Base-by-base conservation (phyloP, 2,329 filamentous ascomycete species). In the Calonectria pauciramosa region DNA sequence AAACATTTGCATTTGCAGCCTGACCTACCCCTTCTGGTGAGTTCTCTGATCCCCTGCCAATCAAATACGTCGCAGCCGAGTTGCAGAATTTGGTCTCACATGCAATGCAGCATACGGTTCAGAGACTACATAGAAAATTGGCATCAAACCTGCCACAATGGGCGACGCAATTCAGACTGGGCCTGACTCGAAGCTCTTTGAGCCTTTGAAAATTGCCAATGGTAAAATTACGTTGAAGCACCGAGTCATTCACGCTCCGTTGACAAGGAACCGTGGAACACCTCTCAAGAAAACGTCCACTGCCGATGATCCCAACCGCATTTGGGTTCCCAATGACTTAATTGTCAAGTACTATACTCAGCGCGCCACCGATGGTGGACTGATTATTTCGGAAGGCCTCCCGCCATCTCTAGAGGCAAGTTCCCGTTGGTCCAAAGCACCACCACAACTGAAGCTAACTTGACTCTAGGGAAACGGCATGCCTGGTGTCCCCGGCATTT, bases 401-500 rank as follows among this genome's bases (percentile, higher is more conserved):
- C 87, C 87, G 70, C 90, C 89, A 76, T 89, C 87, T 14, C 73
- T 86, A 59, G 79, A 85, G 82, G 79, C 79, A 79, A 28, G 75
- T 6, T 32, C 26, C 9, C 7, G 6, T 47, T 47, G n/a, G 4
- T 3, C 5, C 8, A 3, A 30, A 11, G 9, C 0, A 0, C 26
- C 1, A 8, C 0, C 13, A 8, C 13, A 0, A 20, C n/a, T 8
- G 14, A 3, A 49, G 3, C 26, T 65, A 1, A 30, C 1, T 11
- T 16, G 13, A 6, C 49, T 73, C 3, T 11, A 82, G 80, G 80
- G 82, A 0, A 84, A 83, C 36, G 83, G 80, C 7, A 83, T 83
- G 77, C 79, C 84, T 49, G 89, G 91, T 69, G 88, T 89, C 0
- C 92, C 93, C 0, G 91, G 91, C 1, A 90, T 94, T 78, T 93